These are phyloP conservation scores for Mimosa pudica DNA, from an alignment of 306 rosid genomes.

Conservation along the genomic window DNA sequence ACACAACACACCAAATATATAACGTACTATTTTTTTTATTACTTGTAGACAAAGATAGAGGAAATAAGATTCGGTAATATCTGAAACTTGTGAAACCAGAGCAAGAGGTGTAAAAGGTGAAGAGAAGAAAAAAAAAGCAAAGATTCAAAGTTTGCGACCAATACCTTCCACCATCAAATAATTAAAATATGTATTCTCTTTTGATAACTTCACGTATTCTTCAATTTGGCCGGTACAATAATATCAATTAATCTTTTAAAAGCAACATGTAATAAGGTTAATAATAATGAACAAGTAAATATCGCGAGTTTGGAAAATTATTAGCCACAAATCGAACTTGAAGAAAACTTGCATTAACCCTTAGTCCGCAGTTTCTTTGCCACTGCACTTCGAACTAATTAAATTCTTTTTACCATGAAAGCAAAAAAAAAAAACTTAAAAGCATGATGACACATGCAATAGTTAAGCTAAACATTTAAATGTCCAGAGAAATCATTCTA, in stretches of 20 bases:
- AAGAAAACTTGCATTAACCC: background rate
- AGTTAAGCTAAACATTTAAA: background rate
- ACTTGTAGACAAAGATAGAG: background rate
- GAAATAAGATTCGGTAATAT: background rate
- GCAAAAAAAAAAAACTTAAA: no score
- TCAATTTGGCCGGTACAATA: background rate
- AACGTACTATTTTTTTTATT: no score
- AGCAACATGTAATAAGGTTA: background rate
- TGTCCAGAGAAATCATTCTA: background rate
- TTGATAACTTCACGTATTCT: background rate
- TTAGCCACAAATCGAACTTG: background rate
- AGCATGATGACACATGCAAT: no score
- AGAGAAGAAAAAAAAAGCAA: background rate
- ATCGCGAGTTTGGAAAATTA: background rate
- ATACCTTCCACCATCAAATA: background rate
- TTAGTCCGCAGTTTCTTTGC: background rate
- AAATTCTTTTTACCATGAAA: background rate
- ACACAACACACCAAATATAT: no score
- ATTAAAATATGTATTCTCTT: background rate
- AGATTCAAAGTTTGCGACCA: slow-evolving; percentile 15
- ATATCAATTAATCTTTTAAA: background rate
- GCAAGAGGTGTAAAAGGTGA: background rate
- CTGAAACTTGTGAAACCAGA: background rate
- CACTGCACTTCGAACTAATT: background rate
- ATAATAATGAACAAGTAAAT: background rate